These are phyloP conservation scores for Clarireedia homoeocarpa DNA, from an alignment of 2,329 filamentous ascomycete genomes.

Conservation along the genomic window DNA sequence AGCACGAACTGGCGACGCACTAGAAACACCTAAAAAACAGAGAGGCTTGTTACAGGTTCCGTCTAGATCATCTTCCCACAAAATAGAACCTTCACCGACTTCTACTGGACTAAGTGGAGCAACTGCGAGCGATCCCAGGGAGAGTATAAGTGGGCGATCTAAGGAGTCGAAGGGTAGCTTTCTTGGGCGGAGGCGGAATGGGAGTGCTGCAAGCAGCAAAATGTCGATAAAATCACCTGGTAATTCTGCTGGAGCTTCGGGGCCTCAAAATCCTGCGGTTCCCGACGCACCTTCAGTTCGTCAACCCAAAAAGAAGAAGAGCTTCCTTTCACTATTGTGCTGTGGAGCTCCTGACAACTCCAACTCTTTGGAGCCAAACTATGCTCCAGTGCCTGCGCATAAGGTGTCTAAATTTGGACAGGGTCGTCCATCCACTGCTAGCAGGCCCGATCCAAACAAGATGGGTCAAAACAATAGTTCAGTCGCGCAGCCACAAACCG, in stretches of 20 bases:
- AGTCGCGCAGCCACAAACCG: constrained; percentile 14
- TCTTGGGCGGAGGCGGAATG: constrained; percentile 54
- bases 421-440: constrained; percentile 27
- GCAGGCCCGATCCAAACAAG: constrained; percentile 22
- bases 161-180: constrained; percentile 60
- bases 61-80: constrained; percentile 55
- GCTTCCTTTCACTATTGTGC: constrained; percentile 40
- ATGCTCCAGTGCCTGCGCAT: constrained; percentile 37
- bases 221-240: constrained; percentile 42
- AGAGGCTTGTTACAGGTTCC: constrained; percentile 49
- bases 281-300: constrained; percentile 25
- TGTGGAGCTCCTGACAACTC: constrained; percentile 36
- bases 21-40: constrained; percentile 33
- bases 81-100: constrained; percentile 51
- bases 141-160: constrained; percentile 56
- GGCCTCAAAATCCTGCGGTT: constrained; percentile 28
- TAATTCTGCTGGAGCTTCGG: constrained; percentile 32
- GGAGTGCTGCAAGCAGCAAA: constrained; percentile 58
- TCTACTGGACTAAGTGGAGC: constrained; percentile 52
- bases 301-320: constrained; percentile 33
- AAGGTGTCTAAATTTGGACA: constrained; percentile 34
- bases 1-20: constrained; percentile 18
- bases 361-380: constrained; percentile 36
- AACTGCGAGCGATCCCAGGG: constrained; percentile 50
- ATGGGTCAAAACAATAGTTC: constrained; percentile 13